Base-by-base conservation (phyloP, 495 filamentous ascomycete genomes). In the Amorphotheca resinae region DNA sequence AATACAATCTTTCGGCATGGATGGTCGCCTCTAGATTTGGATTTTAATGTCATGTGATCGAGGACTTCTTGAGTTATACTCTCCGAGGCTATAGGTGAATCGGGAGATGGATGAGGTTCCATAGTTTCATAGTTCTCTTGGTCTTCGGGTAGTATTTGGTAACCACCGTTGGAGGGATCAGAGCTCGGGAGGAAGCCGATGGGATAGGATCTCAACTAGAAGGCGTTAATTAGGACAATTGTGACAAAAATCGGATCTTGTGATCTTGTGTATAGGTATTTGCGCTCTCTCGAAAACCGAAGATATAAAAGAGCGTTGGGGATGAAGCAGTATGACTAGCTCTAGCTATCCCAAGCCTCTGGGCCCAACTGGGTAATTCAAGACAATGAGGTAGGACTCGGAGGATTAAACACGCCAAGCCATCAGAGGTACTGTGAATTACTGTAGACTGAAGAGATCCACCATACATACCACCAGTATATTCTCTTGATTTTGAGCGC, bases 1-100 rank as follows among this genome's bases (percentile, higher is more conserved):
- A 87, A 87, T 3, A 80, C 63, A n/a, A 89, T 57, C 48, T 70
- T 70, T 33, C 73, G 65, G 33, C 60, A 67, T 4, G 70, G 71
- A 23, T 64, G 58, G n/a, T 55, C 51, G 17, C 66, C 52, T 7
- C 56, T 49, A 0, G 59, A 12, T 3, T 16, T 11, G 12, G 35
- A 30, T 4, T 43, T 30, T 12, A 33, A 40, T 22, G 14, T 21
- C 46, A 40, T 45, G 0, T 48, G 26, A 1, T 46, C 30, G 0
- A 51, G 9, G 1, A 57, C 8, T 12, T 44, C 34, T n/a, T 51
- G 16, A 0, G 34, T 42, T 1, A 15, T 23, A 7, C 50, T 46
- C 1, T 38, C 22, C 11, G 23, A 20, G 15, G 51, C 46, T 4
- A 32, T 22, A 4, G 42, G 45, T 1, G 47, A 44, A 9, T 50